These are phyloP conservation scores for Haberlea rhodopensis DNA, from an alignment of 257 asterid species.

Conservation along the genomic window DNA sequence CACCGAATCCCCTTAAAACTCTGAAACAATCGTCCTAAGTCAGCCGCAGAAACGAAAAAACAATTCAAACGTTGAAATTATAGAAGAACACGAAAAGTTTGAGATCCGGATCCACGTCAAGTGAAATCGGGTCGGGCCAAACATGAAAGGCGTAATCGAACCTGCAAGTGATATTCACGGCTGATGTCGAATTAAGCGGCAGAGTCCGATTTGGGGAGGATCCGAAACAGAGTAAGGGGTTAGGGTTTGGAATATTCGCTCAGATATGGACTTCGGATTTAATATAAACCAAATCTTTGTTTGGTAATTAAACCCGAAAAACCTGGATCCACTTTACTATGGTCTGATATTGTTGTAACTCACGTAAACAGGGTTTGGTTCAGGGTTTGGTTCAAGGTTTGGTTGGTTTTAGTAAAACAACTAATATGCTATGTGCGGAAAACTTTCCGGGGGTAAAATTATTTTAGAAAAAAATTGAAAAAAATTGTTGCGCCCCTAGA, in stretches of 20 bases:
- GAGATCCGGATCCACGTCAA: conserved; percentile 5
- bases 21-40: conserved; percentile 11
- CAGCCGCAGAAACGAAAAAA: neutral
- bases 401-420: too few relatives aligned
- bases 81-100: conserved; percentile 10
- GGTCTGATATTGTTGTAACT: too few relatives aligned
- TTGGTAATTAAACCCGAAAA: conserved; percentile 38
- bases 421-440: too few relatives aligned
- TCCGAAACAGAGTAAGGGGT: conserved; percentile 50
- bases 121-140: conserved; percentile 48
- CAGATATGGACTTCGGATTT: conserved; percentile 27
- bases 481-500: too few relatives aligned
- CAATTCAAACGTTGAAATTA: neutral
- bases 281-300: conserved; percentile 33
- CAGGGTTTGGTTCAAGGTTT: too few relatives aligned
- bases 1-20: conserved; percentile 17
- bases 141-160: conserved; percentile 18
- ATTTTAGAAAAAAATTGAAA: too few relatives aligned
- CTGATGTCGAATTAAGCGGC: conserved; percentile 24
- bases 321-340: too few relatives aligned
- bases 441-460: too few relatives aligned
- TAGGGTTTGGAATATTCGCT: conserved; percentile 48
- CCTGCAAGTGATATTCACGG: conserved; percentile 30
- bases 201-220: conserved; percentile 61
- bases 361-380: too few relatives aligned